Base-by-base conservation (phyloP, 345 rosid genomes). In the Eucalyptus sp. region DNA sequence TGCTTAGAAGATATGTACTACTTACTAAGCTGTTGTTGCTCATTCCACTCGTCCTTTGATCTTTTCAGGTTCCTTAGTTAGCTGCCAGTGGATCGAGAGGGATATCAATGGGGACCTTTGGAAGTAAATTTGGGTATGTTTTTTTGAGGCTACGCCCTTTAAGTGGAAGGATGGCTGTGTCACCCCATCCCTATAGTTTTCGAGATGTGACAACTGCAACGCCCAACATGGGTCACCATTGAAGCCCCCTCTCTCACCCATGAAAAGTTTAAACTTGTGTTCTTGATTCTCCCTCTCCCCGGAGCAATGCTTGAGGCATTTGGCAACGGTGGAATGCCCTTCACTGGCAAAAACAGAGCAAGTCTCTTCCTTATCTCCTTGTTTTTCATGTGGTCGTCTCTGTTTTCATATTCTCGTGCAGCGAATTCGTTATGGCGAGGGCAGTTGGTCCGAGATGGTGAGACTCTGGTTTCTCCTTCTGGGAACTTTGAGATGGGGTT, bases 401-500 rank as follows among this genome's bases (percentile, higher is more conserved):
- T 76, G 71, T 76, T 37, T 88, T 87, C 89, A 14, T 87, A 91
- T 89, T 93, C 93, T 64, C 43, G 87, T 54, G 91, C 93, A 18
- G 90, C 87, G 31, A 86, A 89, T 89, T 56, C 44, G 37, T 88
- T 96, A 91, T 91, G 91, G 6, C 90, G 18, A 87, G 94, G 93
- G 89, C 87, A 92, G 43, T 71, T 86, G 4, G 41, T 96, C 37
- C 76, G 27, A 90, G 97, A 94, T 68, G 98, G 94, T 10, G 94
- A 92, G 15, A 90, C 91, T 51, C 87, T 96, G 89, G 22, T 92
- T 50, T 92, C 94, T 64, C 56, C 13, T 15, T 56, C 25, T 2
- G 92, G 91, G 18, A 89, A 2, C 33, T 97, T 95, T 66, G 93
- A 94, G 87, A 81, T 96, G 87, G 96, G 98, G 2, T 96, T 96